These are phyloP conservation scores for Tetracladium setigerum DNA, from an alignment of 495 filamentous ascomycete species.

Conservation along the genomic window DNA sequence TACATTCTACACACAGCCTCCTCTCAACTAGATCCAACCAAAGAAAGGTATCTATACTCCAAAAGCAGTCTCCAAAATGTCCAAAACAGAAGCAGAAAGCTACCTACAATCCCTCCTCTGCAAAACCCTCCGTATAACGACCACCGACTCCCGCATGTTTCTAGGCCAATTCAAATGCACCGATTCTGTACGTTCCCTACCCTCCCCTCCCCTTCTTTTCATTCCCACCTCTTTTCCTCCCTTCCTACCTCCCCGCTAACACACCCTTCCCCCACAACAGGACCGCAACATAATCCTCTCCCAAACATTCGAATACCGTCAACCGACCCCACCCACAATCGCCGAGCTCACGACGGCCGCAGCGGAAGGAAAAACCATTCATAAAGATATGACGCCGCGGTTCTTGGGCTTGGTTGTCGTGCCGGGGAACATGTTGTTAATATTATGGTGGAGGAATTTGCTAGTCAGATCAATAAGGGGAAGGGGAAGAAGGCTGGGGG, in stretches of 20 bases:
- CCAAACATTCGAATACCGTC: constrained; percentile 80
- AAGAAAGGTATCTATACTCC: too few species aligned
- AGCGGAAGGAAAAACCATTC: constrained; percentile 33
- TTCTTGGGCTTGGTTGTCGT: constrained; percentile 88
- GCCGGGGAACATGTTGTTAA: constrained; percentile 73
- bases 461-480: constrained; percentile 30
- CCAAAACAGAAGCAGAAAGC: constrained; percentile 28
- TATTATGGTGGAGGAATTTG: constrained; percentile 79
- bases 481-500: background rate
- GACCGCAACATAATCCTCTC: constrained; percentile 81
- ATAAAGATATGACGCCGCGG: constrained; percentile 63
- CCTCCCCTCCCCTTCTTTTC: background rate
- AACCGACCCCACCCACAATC: constrained; percentile 45
- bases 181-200: constrained; percentile 55
- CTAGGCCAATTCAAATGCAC: constrained; percentile 89
- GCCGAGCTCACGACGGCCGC: constrained; percentile 35
- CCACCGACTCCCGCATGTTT: constrained; percentile 82
- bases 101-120: constrained; percentile 50
- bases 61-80: constrained; percentile 11
- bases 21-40: too few species aligned
- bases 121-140: constrained; percentile 69
- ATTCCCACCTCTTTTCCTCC: too few species aligned
- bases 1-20: background rate
- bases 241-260: constrained; percentile 37
- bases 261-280: constrained; percentile 40